Evolutionary conservation across 2,329 filamentous ascomycete species (phyloP), one percentile per base, ranked within the genome.

Genomic region (Ophiocordyceps camponoti-rufipedis): DNA sequence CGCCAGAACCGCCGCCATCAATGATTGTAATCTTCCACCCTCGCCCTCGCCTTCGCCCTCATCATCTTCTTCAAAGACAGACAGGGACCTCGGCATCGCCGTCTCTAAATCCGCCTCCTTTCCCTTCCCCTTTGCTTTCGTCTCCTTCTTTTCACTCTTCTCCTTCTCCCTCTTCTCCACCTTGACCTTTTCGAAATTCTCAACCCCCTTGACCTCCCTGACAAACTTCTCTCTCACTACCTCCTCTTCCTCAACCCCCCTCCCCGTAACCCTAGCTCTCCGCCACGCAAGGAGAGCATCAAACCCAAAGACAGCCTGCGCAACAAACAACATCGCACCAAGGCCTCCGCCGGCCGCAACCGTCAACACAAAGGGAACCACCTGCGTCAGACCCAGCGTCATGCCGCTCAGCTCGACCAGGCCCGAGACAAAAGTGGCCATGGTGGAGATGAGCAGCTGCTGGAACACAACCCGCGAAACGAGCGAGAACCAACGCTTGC

Each of bases 341-440:
- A 62, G 45, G 0, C 46, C 44, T 33, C 58, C 53, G 4, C 57
- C 59, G 5, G 54, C 7, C 7, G 46, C 19, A 4, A 61, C 39
- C 9, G 52, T 54, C 8, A 50, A 23, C 41, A 58, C 53, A 28
- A 62, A 54, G 2, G 55, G 46, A 6, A 62, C 42, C 14, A 55
- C 42, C 13, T 54, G 53, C 6, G 55, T 56, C 28, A 58, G 42
- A 45, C 58, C 58, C 18, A 61, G 48, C 1, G 53, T 46, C 12
- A 59, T 50, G 9, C 48, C 48, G 42, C 51, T 54, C 3, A 62
- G 47, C 32, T 58, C 57, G 2, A 51, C 45, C 38, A 62, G 60
- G 5, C 59, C 59, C 0, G 51, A 53, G 6, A 56, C 44, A 13
- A 50, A 47, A 0, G 57, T 53, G 0, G 49, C 44, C 4, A 55